Base-by-base conservation (phyloP, 2,329 filamentous ascomycete genomes). In the Colletotrichum navitas region DNA sequence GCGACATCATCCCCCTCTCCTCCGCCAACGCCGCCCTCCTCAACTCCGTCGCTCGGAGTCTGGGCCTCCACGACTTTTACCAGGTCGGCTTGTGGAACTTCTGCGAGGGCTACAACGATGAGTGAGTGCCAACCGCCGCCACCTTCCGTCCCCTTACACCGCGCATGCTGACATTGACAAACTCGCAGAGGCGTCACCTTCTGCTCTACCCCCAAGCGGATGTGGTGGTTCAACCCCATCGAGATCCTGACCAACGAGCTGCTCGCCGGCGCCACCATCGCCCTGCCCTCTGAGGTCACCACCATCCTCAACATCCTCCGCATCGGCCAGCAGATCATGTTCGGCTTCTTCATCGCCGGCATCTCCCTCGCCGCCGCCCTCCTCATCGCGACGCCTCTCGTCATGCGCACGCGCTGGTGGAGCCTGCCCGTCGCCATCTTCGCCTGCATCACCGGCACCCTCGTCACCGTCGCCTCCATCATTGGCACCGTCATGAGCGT, bases 1-100 rank as follows among this genome's bases (percentile, higher is more conserved):
- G 93, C 75, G 88, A 97, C 77, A 92, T 98, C 79, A 91, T 97
- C 68, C 92, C 93, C 0, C 84, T 89, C 43, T 90, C 93, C 21
- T 91, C 92, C 52, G 92, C 94, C 79, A 72, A 72, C 45, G 90
- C 90, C 12, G 83, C 87, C 32, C 86, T 97, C 56, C 92, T 97
- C 81, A 97, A 97, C 84, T 94, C 91, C 56, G 94, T 97, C 75
- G 94, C 94, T 5, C 91, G 93, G 63, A 93, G 92, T 29, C 85
- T 98, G 65, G 95, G 95, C 39, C 86, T 98, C 60, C 94, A 97
- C 80, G 95, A 98, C 81, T 98, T 97, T 82, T 98, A 98, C 81
- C 93, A 94, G 77, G 93, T 97, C 36, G 95, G 95, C 7, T 83
- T 98, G 51, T 98, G 95, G 95, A 92, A 91, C 71, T 97, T 92